phyloP scores from a whole-genome alignment of 2,329 filamentous ascomycete species.

The Exophiala sideris region DNA sequence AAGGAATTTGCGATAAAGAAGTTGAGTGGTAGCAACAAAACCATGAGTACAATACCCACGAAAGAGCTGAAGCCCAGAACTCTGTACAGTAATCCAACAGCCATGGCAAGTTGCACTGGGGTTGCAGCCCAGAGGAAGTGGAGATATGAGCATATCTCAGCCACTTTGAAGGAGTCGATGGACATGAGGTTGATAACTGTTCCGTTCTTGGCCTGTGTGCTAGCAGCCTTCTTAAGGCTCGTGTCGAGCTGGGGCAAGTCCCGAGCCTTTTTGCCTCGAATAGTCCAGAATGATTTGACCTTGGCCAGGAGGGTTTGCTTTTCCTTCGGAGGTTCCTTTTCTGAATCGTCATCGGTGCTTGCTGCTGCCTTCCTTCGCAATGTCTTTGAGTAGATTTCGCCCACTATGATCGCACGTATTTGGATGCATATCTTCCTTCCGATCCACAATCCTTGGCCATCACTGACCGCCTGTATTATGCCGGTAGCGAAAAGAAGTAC shows the following conservation, averaged over 20 bases:
- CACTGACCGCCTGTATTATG: constrained; percentile 73
- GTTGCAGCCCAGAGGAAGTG: constrained; percentile 94
- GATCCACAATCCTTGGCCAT: constrained; percentile 86
- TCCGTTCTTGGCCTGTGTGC: constrained; percentile 83
- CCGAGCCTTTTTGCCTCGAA: constrained; percentile 37
- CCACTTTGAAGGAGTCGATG: constrained; percentile 98
- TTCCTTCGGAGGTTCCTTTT: constrained; percentile 45
- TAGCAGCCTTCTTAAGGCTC: constrained; percentile 36
- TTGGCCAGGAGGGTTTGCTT: constrained; percentile 42
- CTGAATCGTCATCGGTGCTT: constrained; percentile 68
- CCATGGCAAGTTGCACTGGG: constrained; percentile 80
- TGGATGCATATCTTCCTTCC: constrained; percentile 93
- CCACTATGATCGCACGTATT: constrained; percentile 89
- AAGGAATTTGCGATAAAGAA: constrained; percentile 84
- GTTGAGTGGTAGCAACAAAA: constrained; percentile 83
- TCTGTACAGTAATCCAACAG: constrained; percentile 76
- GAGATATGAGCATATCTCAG: constrained; percentile 88
- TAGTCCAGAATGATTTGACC: constrained; percentile 56
- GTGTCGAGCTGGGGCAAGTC: constrained; percentile 9
- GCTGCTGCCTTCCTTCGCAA: constrained; percentile 85
- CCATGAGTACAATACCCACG: constrained; percentile 87
- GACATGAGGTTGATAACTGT: constrained; percentile 99
- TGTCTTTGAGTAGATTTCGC: constrained; percentile 95
- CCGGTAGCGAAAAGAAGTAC: constrained; percentile 84
- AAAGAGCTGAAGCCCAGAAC: constrained; percentile 92